Evolutionary conservation across 768 basidiomycete species (phyloP).

Genomic region (Suillus lakei): DNA sequence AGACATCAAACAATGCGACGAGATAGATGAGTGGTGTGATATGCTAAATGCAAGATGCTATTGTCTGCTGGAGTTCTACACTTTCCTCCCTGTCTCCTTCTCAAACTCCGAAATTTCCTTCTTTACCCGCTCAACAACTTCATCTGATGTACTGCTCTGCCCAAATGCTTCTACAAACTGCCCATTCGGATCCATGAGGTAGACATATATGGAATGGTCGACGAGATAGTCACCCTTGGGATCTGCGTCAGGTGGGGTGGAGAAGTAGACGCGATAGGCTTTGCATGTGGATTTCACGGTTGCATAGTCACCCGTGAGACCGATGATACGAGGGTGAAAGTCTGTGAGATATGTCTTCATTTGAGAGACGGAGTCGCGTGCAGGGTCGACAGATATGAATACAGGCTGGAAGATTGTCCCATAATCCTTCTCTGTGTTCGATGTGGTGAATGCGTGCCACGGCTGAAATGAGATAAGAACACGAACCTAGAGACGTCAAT

Average conservation of each 20-base stretch:
- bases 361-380: constrained; percentile 73
- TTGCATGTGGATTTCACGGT: constrained; percentile 89
- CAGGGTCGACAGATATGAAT: constrained; percentile 97
- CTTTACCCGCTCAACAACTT: constrained; percentile 66
- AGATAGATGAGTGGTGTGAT: constrained; percentile 18
- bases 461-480: constrained; percentile 1
- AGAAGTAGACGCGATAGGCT: constrained; percentile 98
- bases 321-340: constrained; percentile 90
- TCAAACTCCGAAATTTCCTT: constrained; percentile 53
- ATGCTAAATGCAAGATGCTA: constrained; percentile 10
- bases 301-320: constrained; percentile 86
- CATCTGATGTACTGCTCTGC: constrained; percentile 70
- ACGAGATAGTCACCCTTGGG: constrained; percentile 95
- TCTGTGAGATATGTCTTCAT: constrained; percentile 74
- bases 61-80: constrained; percentile 21
- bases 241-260: constrained; percentile 87
- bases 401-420: constrained; percentile 82
- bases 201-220: constrained; percentile 96
- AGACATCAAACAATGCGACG: constrained; percentile 1
- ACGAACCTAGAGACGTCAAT: constrained; percentile 68
- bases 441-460: constrained; percentile 14
- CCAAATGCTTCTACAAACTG: constrained; percentile 98
- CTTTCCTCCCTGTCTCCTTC: constrained; percentile 36
- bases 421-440: constrained; percentile 61
- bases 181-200: constrained; percentile 95